A percentile compares a stretch with the other conserved stretches of the same genome.
These are phyloP conservation scores for Picochlorum sp. DNA, from an alignment of 139 green algal genomes.

Conservation along the genomic window DNA sequence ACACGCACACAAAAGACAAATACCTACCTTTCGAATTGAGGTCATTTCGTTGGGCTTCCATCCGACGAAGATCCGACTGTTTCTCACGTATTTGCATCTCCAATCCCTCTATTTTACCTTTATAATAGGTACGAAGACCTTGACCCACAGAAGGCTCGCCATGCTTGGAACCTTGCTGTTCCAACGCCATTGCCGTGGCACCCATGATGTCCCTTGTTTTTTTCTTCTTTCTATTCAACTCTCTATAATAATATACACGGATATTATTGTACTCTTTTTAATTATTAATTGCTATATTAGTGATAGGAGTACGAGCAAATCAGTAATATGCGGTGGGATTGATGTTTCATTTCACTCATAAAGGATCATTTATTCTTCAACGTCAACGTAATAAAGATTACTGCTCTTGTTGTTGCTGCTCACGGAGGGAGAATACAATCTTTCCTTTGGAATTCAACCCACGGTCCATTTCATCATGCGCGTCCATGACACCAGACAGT, in stretches of 20 bases:
- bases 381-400: no score
- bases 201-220: background rate
- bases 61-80: slow-evolving; percentile 84
- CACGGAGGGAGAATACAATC: slow-evolving; percentile 16
- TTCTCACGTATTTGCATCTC: slow-evolving; percentile 87
- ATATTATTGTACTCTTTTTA: no score
- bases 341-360: no score
- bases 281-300: no score
- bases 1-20: background rate
- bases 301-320: no score
- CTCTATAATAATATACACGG: no score
- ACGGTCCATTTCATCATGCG: slow-evolving; percentile 28
- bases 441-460: slow-evolving; percentile 34
- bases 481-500: slow-evolving; percentile 21
- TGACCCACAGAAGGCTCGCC: slow-evolving; percentile 9
- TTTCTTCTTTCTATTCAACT: no score
- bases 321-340: no score
- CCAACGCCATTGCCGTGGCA: background rate
- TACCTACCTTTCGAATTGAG: slow-evolving; percentile 87
- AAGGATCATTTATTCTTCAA: no score
- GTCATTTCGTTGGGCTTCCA: slow-evolving; percentile 97
- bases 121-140: slow-evolving; percentile 68
- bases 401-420: no score
- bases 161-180: no score
- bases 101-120: slow-evolving; percentile 87